These are phyloP conservation scores for Podospora comata DNA, from an alignment of 495 filamentous ascomycete species.

Conservation along the genomic window DNA sequence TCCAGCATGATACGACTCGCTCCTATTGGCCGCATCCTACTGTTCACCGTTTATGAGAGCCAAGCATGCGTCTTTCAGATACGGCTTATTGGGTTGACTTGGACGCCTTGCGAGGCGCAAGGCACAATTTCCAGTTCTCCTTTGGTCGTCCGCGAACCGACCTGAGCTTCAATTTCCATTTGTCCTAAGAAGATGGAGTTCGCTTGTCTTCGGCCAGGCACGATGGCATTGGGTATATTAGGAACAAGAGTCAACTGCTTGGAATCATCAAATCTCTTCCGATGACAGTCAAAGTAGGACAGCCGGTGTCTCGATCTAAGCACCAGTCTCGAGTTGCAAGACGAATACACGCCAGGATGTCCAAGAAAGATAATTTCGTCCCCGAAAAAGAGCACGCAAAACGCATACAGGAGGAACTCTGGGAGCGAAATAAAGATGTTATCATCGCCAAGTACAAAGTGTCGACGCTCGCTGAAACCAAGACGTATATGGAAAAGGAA, in stretches of 20 bases:
- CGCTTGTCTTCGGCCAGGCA: neutral
- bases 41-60: neutral
- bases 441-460: conserved; percentile 20
- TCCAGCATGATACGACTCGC: neutral
- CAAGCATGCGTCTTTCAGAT: neutral
- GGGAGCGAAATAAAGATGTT: conserved; percentile 15
- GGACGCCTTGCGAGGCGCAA: neutral
- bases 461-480: conserved; percentile 19
- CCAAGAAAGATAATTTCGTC: conserved; percentile 5
- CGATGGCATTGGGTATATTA: neutral
- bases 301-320: neutral
- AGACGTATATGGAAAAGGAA: conserved; percentile 23
- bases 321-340: neutral
- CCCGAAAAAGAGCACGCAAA: too few relatives aligned
- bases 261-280: neutral
- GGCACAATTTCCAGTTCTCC: neutral
- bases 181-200: neutral
- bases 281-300: neutral
- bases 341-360: neutral
- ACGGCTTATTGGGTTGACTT: conserved; percentile 2
- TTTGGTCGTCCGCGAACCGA: neutral
- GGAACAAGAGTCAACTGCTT: neutral
- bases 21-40: neutral
- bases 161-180: neutral
- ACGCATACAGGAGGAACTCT: neutral